These are phyloP conservation scores for Aegilops bicornis DNA, from an alignment of 176 grass and related monocot genomes.

Conservation along the genomic window DNA sequence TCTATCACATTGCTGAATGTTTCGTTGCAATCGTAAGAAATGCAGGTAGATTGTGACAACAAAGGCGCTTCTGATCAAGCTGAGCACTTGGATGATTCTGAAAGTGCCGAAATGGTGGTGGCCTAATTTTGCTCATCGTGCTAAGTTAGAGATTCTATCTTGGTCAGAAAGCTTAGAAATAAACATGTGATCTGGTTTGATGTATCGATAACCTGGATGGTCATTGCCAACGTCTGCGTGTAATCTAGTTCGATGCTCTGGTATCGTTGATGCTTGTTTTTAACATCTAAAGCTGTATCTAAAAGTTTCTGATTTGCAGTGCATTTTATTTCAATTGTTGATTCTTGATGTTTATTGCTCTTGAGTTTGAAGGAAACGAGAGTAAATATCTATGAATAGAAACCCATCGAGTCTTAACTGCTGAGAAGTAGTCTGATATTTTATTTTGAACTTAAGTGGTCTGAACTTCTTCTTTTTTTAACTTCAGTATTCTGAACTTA, in stretches of 20 bases:
- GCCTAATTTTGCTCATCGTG: neutral
- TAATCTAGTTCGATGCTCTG: neutral
- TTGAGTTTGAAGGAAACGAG: neutral
- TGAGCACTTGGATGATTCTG: slow-evolving; percentile 14
- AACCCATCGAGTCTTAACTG: neutral
- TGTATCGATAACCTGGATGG: neutral
- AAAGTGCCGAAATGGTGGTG: slow-evolving; percentile 39
- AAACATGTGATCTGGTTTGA: neutral
- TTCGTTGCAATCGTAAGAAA: neutral
- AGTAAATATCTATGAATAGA: neutral
- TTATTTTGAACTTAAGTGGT: too few species aligned
- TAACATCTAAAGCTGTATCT: neutral
- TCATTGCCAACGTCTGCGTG: neutral
- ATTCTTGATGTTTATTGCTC: neutral
- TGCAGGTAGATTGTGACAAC: slow-evolving; percentile 28
- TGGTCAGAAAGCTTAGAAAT: neutral
- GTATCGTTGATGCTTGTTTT: neutral
- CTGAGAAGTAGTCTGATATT: neutral
- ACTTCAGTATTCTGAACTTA: too few species aligned
- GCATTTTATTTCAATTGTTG: neutral
- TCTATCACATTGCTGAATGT: neutral
- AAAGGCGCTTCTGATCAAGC: slow-evolving; percentile 24
- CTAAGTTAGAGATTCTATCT: neutral
- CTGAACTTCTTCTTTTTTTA: too few species aligned
- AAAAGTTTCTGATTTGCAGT: neutral